Conservation (phyloP, 73 alveolate genomes). For the Paramecium primaurelia region DNA sequence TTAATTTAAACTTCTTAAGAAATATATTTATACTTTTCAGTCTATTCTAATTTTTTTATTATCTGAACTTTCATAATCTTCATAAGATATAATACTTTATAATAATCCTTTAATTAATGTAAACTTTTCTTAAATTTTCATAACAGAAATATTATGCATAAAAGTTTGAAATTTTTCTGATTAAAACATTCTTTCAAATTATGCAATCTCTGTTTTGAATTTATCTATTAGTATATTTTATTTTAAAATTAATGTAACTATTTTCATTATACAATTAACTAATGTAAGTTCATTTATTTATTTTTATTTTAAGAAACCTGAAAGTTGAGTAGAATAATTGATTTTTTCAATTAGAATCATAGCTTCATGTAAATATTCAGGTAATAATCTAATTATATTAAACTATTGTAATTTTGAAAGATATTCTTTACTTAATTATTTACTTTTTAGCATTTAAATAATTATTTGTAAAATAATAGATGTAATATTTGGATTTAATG, state of each 20-base stretch:
- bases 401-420: neutral
- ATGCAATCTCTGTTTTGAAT: neutral
- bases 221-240: neutral
- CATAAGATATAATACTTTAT: neutral
- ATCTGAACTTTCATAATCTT: neutral
- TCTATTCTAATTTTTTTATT: neutral
- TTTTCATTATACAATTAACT: neutral
- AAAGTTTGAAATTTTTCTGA: neutral
- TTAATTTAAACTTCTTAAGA: neutral
- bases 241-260: neutral
- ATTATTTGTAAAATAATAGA: neutral
- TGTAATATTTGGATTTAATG: neutral
- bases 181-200: neutral
- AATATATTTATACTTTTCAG: too few relatives aligned
- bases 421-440: neutral
- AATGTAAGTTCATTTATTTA: neutral
- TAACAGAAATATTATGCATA: too few relatives aligned
- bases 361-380: neutral
- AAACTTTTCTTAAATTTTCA: neutral
- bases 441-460: neutral
- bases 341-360: neutral
- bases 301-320: neutral
- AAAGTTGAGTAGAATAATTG: neutral
- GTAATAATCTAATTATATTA: neutral
- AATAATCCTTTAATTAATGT: too few relatives aligned